phyloP scores from a whole-genome alignment of 148 eudicot species.

The Dysphania ambrosioides region DNA sequence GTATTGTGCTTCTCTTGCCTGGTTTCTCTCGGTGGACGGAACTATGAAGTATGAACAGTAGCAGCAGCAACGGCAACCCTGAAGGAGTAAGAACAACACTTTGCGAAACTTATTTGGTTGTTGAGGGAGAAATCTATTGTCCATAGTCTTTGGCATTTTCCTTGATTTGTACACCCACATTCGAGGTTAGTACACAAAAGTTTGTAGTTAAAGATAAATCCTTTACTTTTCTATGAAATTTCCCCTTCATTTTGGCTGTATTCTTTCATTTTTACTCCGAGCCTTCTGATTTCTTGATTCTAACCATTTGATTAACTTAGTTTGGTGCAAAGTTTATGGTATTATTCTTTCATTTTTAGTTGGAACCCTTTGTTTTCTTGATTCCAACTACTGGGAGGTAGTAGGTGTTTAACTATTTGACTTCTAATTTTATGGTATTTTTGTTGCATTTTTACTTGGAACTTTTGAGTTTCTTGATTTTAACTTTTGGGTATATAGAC shows the following conservation, averaged over 20 bases:
- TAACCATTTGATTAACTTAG: no score
- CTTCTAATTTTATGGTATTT: no score
- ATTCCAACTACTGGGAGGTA: no score
- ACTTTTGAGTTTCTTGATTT: neutral
- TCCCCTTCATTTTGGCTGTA: neutral
- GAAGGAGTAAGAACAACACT: neutral
- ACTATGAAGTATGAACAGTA: no score
- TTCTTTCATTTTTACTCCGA: neutral
- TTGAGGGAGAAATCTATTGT: neutral
- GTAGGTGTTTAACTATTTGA: no score
- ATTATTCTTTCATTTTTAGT: no score
- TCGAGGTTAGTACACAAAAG: slow-evolving; percentile 16
- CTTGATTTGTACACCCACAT: neutral
- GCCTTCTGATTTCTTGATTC: neutral
- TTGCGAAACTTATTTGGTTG: neutral
- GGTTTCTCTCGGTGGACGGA: slow-evolving; percentile 9
- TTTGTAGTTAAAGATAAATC: neutral
- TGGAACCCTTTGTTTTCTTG: no score
- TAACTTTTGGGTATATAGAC: neutral
- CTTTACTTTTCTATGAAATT: neutral
- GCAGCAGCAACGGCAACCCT: neutral
- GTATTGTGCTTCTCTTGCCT: neutral
- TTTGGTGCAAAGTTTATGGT: no score
- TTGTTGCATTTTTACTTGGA: neutral
- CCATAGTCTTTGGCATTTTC: slow-evolving; percentile 8